Evolutionary conservation across 805 yeast species (phyloP), one percentile per base, ranked within the genome.

Genomic region (Candida cerambycidarum): DNA sequence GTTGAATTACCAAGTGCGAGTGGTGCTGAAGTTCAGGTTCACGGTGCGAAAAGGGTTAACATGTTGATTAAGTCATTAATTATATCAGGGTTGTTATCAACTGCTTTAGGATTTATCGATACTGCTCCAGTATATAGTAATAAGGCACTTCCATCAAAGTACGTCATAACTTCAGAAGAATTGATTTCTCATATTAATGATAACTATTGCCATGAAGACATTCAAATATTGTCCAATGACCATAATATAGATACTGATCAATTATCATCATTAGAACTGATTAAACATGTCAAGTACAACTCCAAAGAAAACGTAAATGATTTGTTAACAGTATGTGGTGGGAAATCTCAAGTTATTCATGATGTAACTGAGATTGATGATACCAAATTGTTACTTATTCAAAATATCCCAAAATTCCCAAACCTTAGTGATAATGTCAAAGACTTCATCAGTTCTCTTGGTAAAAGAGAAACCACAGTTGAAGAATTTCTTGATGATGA

Each of bases 31-130:
- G n/a, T n/a, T n/a, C n/a, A n/a, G n/a, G n/a, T n/a, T n/a, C n/a
- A n/a, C n/a, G n/a, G 35, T 24, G 42, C 42, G 42, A 19, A 33
- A 33, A 33, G 11, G 50, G 42, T 6, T 59, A 56, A 31, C 32
- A 40, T 40, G 42, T 39, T 39, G 33, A 13, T 40, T 6, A 34
- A 34, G 29, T 34, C 38, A 5, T 11, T 34, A 23, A 23, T 34
- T n/a, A 4, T 34, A 14, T 14, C 32, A 5, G 36, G 32, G 14
- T 25, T 19, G 7, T 34, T 41, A 24, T 42, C 50, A 12, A 40
- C 47, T 1, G 55, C 43, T 12, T 30, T 48, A 11, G 59, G 54
- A 11, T 57, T 53, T 33, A 45, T 49, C 32, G 59, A 56, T 33
- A 55, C 61, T 31, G 59, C 48, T 7, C 40, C 52, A 3, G 47